Evolutionary conservation across 2,329 filamentous ascomycete genomes (phyloP).

Genomic region (Fusarium sp.): DNA sequence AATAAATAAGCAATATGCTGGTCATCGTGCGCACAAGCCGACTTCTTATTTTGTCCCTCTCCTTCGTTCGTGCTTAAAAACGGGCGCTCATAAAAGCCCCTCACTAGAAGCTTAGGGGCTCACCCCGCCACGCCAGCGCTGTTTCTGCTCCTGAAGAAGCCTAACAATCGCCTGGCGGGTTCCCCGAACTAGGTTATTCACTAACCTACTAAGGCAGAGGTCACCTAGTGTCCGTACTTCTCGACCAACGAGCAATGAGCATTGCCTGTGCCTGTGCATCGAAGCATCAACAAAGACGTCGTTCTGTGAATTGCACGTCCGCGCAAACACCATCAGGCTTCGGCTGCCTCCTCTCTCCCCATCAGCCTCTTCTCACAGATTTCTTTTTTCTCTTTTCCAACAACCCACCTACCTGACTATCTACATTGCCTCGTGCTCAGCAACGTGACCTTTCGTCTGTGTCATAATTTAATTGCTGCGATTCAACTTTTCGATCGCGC

Average conservation of each 20-base stretch:
- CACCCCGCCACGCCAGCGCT: slow-evolving; percentile 26
- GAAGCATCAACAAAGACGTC: slow-evolving; percentile 43
- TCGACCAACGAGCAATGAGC: slow-evolving; percentile 30
- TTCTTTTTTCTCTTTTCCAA: slow-evolving; percentile 1
- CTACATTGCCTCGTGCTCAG: background rate
- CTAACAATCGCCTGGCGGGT: slow-evolving; percentile 20
- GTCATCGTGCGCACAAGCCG: background rate
- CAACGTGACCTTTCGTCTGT: slow-evolving; percentile 4
- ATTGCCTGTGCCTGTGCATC: slow-evolving; percentile 36
- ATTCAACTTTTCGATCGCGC: slow-evolving; percentile 14
- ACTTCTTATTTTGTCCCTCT: background rate
- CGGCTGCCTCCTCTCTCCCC: slow-evolving; percentile 25
- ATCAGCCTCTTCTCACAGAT: background rate
- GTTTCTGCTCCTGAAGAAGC: background rate
- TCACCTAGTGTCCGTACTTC: slow-evolving; percentile 8
- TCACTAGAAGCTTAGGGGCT: slow-evolving; percentile 2
- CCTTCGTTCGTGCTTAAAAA: background rate
- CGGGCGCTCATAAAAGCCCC: background rate
- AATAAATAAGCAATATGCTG: background rate
- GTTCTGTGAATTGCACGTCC: slow-evolving; percentile 36
- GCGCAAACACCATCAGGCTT: slow-evolving; percentile 34
- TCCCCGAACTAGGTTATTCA: background rate
- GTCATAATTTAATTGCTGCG: slow-evolving; percentile 4
- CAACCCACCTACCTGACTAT: background rate
- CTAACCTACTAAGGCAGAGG: background rate